Evolutionary conservation across 257 asterid species (phyloP).

Genomic region (Misopates orontium): DNA sequence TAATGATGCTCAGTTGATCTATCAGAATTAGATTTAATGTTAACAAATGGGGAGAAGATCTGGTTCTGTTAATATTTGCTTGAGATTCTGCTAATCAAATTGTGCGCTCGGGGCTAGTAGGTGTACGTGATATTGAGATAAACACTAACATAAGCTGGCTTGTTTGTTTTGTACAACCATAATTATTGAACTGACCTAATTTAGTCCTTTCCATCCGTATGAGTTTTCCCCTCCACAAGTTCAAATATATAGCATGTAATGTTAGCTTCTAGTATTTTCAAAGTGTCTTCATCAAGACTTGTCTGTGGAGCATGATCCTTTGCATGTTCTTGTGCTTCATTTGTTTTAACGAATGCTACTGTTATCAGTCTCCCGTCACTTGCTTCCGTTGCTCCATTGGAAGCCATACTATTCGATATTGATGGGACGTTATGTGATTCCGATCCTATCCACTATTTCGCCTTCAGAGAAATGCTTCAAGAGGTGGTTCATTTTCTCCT

Average conservation of each 20-base stretch:
- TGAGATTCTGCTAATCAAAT: too few relatives aligned
- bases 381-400: constrained; percentile 66
- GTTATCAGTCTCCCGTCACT: constrained; percentile 43
- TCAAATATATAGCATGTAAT: background rate
- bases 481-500: constrained; percentile 63
- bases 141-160: background rate
- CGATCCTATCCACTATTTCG: constrained; percentile 75
- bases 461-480: constrained; percentile 87
- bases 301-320: background rate
- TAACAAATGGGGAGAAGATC: too few relatives aligned
- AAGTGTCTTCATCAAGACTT: background rate
- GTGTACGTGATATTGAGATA: background rate
- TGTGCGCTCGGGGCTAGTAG: too few relatives aligned
- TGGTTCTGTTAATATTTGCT: too few relatives aligned
- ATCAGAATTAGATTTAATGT: too few relatives aligned
- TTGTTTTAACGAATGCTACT: background rate
- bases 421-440: constrained; percentile 89
- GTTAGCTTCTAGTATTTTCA: background rate
- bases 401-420: constrained; percentile 74
- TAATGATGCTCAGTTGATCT: too few relatives aligned
- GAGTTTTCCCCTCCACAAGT: too few relatives aligned
- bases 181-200: background rate
- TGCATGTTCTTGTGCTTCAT: background rate
- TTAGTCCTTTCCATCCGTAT: too few relatives aligned
- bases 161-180: background rate